A percentile compares a stretch with the other conserved stretches of the same genome.
Conservation (phyloP, 768 basidiomycete genomes). For the Mycena indigotica region DNA sequence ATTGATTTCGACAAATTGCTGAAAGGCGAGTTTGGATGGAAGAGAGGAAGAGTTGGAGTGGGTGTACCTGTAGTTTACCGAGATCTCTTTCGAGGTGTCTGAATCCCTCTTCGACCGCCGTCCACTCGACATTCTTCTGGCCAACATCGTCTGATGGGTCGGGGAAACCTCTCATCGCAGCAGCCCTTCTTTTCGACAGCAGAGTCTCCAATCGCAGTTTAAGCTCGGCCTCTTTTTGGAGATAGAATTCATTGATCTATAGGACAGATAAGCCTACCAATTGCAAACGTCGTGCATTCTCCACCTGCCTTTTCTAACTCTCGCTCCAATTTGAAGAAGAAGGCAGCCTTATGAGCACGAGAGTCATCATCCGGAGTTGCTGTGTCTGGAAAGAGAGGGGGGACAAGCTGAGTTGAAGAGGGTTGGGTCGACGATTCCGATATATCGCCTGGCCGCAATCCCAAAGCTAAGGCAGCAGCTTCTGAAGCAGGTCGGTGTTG, state of each 20-base stretch:
- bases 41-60: slow-evolving; percentile 15
- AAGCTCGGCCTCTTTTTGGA: slow-evolving; percentile 95
- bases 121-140: slow-evolving; percentile 85
- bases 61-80: slow-evolving; percentile 84
- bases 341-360: slow-evolving; percentile 93
- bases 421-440: slow-evolving; percentile 32
- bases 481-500: slow-evolving; percentile 90
- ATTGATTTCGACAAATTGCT: slow-evolving; percentile 98
- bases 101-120: slow-evolving; percentile 95
- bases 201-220: slow-evolving; percentile 90
- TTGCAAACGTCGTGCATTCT: slow-evolving; percentile 10
- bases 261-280: slow-evolving; percentile 12
- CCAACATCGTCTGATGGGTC: slow-evolving; percentile 63
- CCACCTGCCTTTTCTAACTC: slow-evolving; percentile 89
- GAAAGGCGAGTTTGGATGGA: slow-evolving; percentile 27
- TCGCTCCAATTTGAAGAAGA: slow-evolving; percentile 98
- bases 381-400: slow-evolving; percentile 62
- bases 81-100: slow-evolving; percentile 91
- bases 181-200: slow-evolving; percentile 88
- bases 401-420: slow-evolving; percentile 40
- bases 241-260: slow-evolving; percentile 97
- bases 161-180: slow-evolving; percentile 72
- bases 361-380: slow-evolving; percentile 77
- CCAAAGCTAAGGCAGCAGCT: slow-evolving; percentile 82
- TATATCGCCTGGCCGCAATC: slow-evolving; percentile 70